phyloP scores from a whole-genome alignment of 495 filamentous ascomycete genomes.

The Neurospora discreta region DNA sequence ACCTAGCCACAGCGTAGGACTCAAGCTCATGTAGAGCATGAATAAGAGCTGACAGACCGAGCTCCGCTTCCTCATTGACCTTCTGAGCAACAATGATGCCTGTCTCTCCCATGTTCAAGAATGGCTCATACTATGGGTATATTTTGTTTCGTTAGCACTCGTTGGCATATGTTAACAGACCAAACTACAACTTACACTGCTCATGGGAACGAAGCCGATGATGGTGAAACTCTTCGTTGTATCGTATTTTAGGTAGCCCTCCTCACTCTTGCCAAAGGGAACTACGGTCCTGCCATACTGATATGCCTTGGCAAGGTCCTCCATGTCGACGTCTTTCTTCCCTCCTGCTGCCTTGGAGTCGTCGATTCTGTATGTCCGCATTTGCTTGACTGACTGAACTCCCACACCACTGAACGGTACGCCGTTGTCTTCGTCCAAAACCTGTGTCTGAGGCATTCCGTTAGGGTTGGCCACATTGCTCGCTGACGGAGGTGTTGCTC shows the following conservation, averaged over 20 bases:
- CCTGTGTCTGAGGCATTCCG: constrained; percentile 34
- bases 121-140: constrained; percentile 60
- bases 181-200: constrained; percentile 44
- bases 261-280: constrained; percentile 73
- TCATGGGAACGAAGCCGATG: constrained; percentile 70
- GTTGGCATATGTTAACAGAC: background rate
- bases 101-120: constrained; percentile 69
- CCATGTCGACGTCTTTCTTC: constrained; percentile 72
- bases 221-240: constrained; percentile 65
- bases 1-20: constrained; percentile 75
- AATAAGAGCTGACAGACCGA: constrained; percentile 83
- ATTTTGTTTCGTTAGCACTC: background rate
- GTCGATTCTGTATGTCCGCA: constrained; percentile 68
- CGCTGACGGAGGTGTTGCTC: constrained; percentile 61
- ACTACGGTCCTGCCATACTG: constrained; percentile 90
- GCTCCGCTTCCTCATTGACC: constrained; percentile 58
- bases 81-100: constrained; percentile 64
- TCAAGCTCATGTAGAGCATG: constrained; percentile 80
- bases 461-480: constrained; percentile 57
- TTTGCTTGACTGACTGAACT: constrained; percentile 55
- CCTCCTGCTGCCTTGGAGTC: constrained; percentile 64
- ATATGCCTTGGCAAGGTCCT: constrained; percentile 84
- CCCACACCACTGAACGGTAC: constrained; percentile 31
- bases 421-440: constrained; percentile 34
- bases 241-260: constrained; percentile 69